Evolutionary conservation across 2,329 filamentous ascomycete genomes (phyloP).

Genomic region (Cordyceps militaris): DNA sequence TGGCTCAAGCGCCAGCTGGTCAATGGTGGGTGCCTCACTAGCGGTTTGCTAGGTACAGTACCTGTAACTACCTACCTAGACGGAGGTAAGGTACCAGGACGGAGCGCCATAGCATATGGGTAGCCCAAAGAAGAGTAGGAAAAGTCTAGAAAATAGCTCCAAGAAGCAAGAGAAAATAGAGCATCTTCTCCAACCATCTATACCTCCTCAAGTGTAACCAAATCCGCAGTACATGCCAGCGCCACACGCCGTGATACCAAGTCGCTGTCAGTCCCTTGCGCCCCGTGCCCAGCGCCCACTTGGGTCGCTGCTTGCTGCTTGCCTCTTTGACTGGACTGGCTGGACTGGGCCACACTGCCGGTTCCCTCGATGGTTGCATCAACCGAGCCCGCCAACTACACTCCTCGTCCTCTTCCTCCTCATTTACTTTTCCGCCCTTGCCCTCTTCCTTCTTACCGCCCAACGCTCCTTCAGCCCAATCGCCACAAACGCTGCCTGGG

Average conservation of each 20-base stretch:
- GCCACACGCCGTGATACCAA: neutral
- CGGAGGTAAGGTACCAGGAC: no score
- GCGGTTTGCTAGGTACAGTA: no score
- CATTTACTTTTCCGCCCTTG: neutral
- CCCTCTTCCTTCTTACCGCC: neutral
- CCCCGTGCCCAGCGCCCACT: neutral
- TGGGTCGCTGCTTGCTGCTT: neutral
- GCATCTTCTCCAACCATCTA: no score
- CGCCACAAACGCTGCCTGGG: neutral
- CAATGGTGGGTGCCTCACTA: no score
- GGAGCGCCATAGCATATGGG: no score
- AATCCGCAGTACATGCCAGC: neutral
- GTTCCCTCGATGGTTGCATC: conserved; percentile 5
- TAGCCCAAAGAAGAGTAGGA: no score
- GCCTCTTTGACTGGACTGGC: neutral
- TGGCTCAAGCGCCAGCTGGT: no score
- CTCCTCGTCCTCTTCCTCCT: neutral
- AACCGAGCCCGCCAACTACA: neutral
- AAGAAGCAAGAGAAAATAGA: no score
- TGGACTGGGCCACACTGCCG: no score
- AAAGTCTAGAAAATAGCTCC: no score
- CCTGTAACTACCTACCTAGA: no score
- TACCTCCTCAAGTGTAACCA: no score
- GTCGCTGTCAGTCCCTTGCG: neutral
- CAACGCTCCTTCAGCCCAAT: conserved; percentile 6